These are phyloP conservation scores for Pulveroboletus sp. DNA, from an alignment of 768 basidiomycete genomes.

Conservation along the genomic window DNA sequence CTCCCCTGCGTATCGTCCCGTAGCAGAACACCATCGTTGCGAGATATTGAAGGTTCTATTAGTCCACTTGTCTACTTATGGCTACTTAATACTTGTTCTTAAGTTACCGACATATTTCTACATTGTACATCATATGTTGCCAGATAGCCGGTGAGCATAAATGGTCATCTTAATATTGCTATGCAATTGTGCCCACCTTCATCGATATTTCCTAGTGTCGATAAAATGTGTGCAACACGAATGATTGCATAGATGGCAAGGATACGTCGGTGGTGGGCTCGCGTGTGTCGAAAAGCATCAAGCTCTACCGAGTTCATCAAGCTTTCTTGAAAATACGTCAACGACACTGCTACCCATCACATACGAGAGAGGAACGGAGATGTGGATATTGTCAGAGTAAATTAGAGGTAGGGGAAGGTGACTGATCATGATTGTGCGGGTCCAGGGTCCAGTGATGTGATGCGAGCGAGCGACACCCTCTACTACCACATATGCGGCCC, in stretches of 20 bases:
- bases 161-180: too few relatives aligned
- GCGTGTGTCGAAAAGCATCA: neutral
- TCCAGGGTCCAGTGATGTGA: conserved; percentile 22
- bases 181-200: too few relatives aligned
- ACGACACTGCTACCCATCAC: neutral
- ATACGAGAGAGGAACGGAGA: neutral
- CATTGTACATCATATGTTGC: neutral
- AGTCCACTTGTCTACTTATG: neutral
- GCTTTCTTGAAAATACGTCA: conserved; percentile 5
- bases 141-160: neutral
- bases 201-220: too few relatives aligned
- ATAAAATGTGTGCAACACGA: too few relatives aligned
- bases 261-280: conserved; percentile 2
- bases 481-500: conserved; percentile 9
- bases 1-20: neutral
- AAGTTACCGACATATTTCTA: neutral
- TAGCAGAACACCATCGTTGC: neutral
- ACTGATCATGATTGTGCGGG: conserved; percentile 7
- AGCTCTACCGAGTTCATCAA: neutral
- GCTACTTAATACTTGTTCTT: neutral
- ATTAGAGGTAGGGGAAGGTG: conserved; percentile 5
- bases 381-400: conserved; percentile 2
- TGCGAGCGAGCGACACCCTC: conserved; percentile 15
- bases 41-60: too few relatives aligned
- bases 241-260: neutral